Evolutionary conservation across 306 rosid species (phyloP).

Genomic region (Acacia crassicarpa): DNA sequence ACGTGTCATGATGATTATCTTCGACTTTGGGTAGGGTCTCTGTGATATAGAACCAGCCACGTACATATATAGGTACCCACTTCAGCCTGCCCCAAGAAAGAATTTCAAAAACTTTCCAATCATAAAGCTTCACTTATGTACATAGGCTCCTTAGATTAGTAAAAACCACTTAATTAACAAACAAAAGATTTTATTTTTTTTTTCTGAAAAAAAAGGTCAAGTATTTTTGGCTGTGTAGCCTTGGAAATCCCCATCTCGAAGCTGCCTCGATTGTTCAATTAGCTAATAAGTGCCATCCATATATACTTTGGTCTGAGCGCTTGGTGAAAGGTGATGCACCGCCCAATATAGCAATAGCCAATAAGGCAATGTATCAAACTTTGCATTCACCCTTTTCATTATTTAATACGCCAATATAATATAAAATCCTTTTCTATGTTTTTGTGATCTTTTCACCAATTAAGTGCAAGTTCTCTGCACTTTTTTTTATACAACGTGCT

Average conservation of each 20-base stretch:
- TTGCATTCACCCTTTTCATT: slow-evolving; percentile 35
- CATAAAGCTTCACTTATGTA: slow-evolving; percentile 24
- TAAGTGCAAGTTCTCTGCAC: background rate
- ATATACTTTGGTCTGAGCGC: slow-evolving; percentile 38
- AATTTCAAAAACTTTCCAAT: slow-evolving; percentile 7
- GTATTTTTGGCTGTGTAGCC: slow-evolving; percentile 15
- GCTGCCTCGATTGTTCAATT: slow-evolving; percentile 63
- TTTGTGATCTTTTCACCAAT: background rate
- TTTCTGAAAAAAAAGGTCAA: background rate
- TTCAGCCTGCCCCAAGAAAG: slow-evolving; percentile 14
- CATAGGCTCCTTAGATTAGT: slow-evolving; percentile 13
- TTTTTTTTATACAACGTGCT: background rate
- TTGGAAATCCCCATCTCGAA: slow-evolving; percentile 47
- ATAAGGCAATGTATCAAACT: slow-evolving; percentile 54
- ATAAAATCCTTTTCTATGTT: slow-evolving; percentile 16
- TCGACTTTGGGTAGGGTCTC: slow-evolving; percentile 33
- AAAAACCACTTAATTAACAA: background rate
- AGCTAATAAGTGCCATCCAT: slow-evolving; percentile 55
- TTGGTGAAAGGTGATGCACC: slow-evolving; percentile 67
- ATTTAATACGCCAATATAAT: slow-evolving; percentile 35
- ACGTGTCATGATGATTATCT: slow-evolving; percentile 18
- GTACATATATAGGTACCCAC: slow-evolving; percentile 22
- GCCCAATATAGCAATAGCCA: slow-evolving; percentile 68
- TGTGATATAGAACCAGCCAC: slow-evolving; percentile 26
- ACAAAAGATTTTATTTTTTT: background rate